Conservation (phyloP, 2,329 filamentous ascomycete genomes). For the Trichophyton benhamiae region DNA sequence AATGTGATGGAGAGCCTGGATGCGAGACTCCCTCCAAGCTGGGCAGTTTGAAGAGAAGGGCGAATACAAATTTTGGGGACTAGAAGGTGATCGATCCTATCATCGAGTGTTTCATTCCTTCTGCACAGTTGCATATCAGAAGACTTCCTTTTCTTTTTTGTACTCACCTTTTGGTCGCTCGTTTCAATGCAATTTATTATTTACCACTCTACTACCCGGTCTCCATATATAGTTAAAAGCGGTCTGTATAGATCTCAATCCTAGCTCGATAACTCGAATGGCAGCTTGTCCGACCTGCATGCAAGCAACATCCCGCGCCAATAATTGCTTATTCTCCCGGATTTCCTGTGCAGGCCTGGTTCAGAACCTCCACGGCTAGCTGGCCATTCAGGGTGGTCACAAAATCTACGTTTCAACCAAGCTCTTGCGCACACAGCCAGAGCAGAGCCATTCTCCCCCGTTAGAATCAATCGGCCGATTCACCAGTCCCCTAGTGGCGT, state of each 20-base stretch:
- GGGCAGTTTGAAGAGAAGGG: background rate
- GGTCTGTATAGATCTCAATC: background rate
- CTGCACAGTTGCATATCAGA: too few relatives aligned
- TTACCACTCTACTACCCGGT: background rate
- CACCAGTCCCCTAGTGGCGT: background rate
- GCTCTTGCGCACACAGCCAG: background rate
- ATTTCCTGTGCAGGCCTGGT: background rate
- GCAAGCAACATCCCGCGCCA: background rate
- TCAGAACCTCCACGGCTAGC: background rate
- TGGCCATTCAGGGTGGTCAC: background rate
- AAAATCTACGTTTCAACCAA: background rate
- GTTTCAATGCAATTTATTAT: background rate
- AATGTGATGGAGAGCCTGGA: conserved; percentile 9
- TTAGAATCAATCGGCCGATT: background rate
- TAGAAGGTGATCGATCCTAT: background rate
- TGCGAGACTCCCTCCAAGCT: background rate
- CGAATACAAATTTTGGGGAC: background rate
- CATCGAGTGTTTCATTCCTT: background rate
- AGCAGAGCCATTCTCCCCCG: background rate
- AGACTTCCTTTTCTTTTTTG: background rate
- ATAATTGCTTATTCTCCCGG: conserved; percentile 1
- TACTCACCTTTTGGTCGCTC: background rate
- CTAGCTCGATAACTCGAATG: background rate
- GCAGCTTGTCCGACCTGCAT: background rate
- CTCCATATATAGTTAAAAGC: background rate